phyloP scores from a whole-genome alignment of 805 yeast genomes.

The Yamadazyma takamatsuzukensis region DNA sequence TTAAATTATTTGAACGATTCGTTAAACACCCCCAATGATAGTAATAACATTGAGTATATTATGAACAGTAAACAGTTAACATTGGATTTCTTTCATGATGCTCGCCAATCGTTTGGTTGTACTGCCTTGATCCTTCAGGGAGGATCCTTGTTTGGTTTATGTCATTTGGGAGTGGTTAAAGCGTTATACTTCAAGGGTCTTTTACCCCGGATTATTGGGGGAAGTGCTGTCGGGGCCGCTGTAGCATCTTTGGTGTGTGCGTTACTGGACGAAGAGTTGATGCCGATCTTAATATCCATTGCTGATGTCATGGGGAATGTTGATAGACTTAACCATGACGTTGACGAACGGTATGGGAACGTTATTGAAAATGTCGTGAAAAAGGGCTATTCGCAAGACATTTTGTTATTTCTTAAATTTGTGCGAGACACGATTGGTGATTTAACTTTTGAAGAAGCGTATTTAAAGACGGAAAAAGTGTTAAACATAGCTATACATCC shows the following conservation, averaged over 20 bases:
- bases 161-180: constrained; percentile 89
- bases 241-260: constrained; percentile 85
- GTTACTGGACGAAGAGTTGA: constrained; percentile 61
- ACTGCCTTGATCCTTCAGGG: constrained; percentile 92
- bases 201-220: constrained; percentile 82
- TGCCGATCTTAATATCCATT: constrained; percentile 38
- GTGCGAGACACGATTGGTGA: constrained; percentile 75
- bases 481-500: constrained; percentile 86
- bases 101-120: constrained; percentile 81
- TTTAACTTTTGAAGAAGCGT: constrained; percentile 92
- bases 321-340: constrained; percentile 49
- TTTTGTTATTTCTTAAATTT: constrained; percentile 71
- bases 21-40: constrained; percentile 20
- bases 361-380: constrained; percentile 71
- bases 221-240: constrained; percentile 91
- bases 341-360: constrained; percentile 59
- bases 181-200: constrained; percentile 73
- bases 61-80: constrained; percentile 54
- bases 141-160: constrained; percentile 89
- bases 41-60: constrained; percentile 28
- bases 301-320: constrained; percentile 41
- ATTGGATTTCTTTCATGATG: constrained; percentile 78
- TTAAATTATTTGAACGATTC: constrained; percentile 56
- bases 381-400: constrained; percentile 85
- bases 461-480: constrained; percentile 69